Conservation (phyloP, 75 land plant genomes). For the Larix kaempferi region DNA sequence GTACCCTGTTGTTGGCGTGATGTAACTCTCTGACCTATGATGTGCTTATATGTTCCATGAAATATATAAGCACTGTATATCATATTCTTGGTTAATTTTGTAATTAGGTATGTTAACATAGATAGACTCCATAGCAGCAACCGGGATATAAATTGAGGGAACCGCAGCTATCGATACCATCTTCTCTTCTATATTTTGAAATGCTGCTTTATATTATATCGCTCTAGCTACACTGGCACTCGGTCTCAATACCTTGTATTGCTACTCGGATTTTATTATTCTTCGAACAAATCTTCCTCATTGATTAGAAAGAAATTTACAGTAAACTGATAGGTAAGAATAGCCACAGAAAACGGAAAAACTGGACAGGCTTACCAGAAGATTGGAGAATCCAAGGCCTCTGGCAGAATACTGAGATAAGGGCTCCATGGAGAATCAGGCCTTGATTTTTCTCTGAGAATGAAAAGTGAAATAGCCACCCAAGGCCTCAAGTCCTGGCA, state of each 20-base stretch:
- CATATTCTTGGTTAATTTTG: neutral
- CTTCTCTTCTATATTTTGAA: neutral
- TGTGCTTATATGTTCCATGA: no score
- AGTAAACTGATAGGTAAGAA: neutral
- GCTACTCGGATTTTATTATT: neutral
- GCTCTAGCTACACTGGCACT: neutral
- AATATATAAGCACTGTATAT: neutral
- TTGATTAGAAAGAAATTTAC: no score
- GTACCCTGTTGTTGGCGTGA: no score
- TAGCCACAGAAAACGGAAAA: neutral
- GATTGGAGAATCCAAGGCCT: slow-evolving; percentile 64
- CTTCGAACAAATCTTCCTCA: no score
- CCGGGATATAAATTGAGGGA: neutral
- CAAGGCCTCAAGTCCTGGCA: slow-evolving; percentile 68
- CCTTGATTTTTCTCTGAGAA: slow-evolving; percentile 55
- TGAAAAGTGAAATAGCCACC: slow-evolving; percentile 68
- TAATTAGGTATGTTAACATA: no score
- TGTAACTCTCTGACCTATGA: no score
- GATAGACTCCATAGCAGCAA: no score
- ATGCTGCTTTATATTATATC: neutral
- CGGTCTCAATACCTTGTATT: neutral
- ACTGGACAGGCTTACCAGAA: slow-evolving; percentile 56
- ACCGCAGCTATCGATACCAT: neutral
- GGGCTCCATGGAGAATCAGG: slow-evolving; percentile 53
- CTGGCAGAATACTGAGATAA: slow-evolving; percentile 68